Evolutionary conservation across 192 early-diverging fungal species (phyloP).

Genomic region (Geranomyces variabilis): DNA sequence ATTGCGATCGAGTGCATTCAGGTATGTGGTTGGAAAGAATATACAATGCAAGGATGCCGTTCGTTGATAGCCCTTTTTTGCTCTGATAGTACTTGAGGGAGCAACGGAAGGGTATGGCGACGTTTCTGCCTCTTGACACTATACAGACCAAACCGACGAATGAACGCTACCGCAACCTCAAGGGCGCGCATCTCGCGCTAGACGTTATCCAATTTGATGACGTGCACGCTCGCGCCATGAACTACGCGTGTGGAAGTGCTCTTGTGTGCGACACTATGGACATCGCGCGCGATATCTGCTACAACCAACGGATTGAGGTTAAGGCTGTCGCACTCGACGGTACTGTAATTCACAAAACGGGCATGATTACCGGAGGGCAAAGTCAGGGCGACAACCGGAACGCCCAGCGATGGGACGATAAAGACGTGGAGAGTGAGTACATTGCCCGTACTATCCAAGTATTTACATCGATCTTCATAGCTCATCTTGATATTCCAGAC

Average conservation of each 20-base stretch:
- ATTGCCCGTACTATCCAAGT: background rate
- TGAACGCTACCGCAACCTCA: conserved; percentile 79
- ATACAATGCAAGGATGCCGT: background rate
- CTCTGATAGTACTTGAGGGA: conserved; percentile 76
- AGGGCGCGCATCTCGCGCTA: conserved; percentile 87
- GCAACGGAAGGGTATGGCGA: conserved; percentile 87
- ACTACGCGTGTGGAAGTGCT: conserved; percentile 89
- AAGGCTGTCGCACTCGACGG: conserved; percentile 90
- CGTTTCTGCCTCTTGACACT: conserved; percentile 92
- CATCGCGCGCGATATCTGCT: conserved; percentile 84
- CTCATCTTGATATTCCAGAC: background rate
- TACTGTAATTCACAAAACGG: conserved; percentile 92
- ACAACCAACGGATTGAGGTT: conserved; percentile 87
- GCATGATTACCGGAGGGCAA: conserved; percentile 85
- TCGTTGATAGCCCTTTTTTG: background rate
- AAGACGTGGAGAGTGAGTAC: conserved; percentile 75
- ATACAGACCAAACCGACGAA: conserved; percentile 73
- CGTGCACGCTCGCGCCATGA: conserved; percentile 71
- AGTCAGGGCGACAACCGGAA: conserved; percentile 45
- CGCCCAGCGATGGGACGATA: conserved; percentile 83
- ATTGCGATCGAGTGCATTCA: conserved; percentile 96
- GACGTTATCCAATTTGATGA: conserved; percentile 90
- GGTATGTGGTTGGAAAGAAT: too few relatives aligned
- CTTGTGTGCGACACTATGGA: conserved; percentile 89
- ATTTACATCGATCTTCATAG: background rate